A percentile compares a stretch with the other conserved stretches of the same genome.
Evolutionary conservation across 1,139 yeast genomes (phyloP).

Genomic region (Diutina pseudorugosa): DNA sequence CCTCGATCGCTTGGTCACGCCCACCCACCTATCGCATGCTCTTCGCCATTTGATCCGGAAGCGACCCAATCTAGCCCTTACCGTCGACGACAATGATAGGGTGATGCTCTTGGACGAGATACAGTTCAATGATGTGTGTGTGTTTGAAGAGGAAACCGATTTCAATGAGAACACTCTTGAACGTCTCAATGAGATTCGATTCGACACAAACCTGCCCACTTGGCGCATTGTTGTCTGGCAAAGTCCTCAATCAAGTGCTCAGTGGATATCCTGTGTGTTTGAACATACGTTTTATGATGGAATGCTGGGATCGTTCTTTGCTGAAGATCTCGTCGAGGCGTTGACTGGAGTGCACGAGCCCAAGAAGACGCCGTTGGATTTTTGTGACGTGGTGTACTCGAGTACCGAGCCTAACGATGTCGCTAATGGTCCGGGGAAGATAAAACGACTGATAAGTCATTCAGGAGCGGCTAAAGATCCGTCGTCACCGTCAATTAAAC

Average conservation of each 20-base stretch:
- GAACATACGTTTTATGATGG: constrained; percentile 1
- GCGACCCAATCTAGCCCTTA: not conserved
- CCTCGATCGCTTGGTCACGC: not conserved
- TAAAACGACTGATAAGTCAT: not conserved
- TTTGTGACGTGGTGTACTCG: not conserved
- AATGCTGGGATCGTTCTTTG: not conserved
- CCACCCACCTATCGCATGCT: not conserved
- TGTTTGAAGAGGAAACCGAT: not conserved
- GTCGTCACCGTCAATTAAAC: not conserved
- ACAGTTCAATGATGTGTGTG: not conserved
- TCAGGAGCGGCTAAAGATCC: not conserved
- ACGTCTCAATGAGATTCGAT: not conserved
- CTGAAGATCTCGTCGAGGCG: not conserved
- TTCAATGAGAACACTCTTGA: not conserved
- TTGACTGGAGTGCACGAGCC: not conserved
- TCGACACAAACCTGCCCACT: not conserved
- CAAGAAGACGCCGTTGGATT: not conserved
- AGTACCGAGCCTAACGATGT: not conserved
- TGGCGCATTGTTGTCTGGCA: not conserved
- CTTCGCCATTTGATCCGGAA: not conserved
- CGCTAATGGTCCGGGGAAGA: not conserved
- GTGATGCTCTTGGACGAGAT: not conserved
- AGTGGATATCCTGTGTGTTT: constrained; percentile 1
- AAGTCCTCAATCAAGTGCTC: not conserved
- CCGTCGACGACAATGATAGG: not conserved